These are phyloP conservation scores for Suillus luteus DNA, from an alignment of 768 basidiomycete species.

Conservation along the genomic window DNA sequence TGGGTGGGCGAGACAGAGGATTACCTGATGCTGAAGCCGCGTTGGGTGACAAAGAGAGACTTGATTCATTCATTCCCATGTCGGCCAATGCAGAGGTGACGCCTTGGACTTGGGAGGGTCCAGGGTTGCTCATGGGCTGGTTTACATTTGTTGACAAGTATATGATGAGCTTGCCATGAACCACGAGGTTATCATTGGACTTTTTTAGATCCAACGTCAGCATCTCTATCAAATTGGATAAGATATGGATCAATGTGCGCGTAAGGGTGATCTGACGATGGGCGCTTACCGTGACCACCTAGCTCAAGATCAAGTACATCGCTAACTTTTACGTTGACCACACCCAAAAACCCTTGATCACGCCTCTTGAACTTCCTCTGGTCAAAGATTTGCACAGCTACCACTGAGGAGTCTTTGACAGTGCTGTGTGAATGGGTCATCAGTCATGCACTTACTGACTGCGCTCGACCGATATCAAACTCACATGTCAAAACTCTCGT, in stretches of 20 bases:
- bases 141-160: conserved; percentile 91
- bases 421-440: conserved; percentile 49
- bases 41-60: conserved; percentile 55
- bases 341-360: conserved; percentile 97
- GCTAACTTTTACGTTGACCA: conserved; percentile 91
- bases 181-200: conserved; percentile 97
- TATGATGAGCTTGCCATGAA: conserved; percentile 96
- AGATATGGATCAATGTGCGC: conserved; percentile 6
- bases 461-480: conserved; percentile 26
- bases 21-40: conserved; percentile 36
- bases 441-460: not conserved
- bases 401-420: conserved; percentile 96
- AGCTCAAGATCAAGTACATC: conserved; percentile 90
- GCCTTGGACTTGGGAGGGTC: conserved; percentile 69
- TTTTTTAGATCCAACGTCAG: conserved; percentile 95
- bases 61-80: conserved; percentile 62
- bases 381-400: conserved; percentile 98
- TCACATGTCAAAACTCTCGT: conserved; percentile 97
- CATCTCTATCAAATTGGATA: conserved; percentile 65
- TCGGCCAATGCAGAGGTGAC: conserved; percentile 60
- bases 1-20: conserved; percentile 61
- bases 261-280: conserved; percentile 7
- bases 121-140: conserved; percentile 82
- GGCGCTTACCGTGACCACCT: conserved; percentile 83
- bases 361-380: conserved; percentile 98